Evolutionary conservation across 2,329 filamentous ascomycete genomes (phyloP).

Genomic region (Pyrenophora tritici-repentis): DNA sequence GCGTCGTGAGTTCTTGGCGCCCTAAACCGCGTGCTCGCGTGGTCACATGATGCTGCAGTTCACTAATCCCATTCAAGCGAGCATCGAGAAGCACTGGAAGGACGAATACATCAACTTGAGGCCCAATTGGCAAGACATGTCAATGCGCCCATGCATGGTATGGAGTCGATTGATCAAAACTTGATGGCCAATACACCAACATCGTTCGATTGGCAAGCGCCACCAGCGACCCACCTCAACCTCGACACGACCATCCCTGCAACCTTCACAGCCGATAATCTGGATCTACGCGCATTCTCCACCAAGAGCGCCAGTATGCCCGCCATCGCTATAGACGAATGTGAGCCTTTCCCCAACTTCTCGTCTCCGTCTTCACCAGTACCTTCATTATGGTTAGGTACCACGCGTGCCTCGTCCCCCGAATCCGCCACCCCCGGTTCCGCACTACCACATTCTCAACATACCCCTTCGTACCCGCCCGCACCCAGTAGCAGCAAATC

Average conservation of each 20-base stretch:
- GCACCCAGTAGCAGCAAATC: conserved; percentile 18
- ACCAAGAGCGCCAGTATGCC: conserved; percentile 35
- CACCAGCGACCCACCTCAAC: conserved; percentile 30
- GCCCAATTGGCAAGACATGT: conserved; percentile 44
- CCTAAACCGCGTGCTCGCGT: conserved; percentile 11
- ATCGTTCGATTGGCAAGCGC: conserved; percentile 38
- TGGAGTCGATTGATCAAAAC: conserved; percentile 41
- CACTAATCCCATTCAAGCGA: conserved; percentile 32
- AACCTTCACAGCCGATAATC: conserved; percentile 29
- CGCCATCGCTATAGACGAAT: conserved; percentile 45
- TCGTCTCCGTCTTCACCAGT: conserved; percentile 42
- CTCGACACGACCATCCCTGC: conserved; percentile 36
- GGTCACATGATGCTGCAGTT: conserved; percentile 28
- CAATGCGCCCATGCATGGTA: conserved; percentile 44
- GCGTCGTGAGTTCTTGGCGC: conserved; percentile 38
- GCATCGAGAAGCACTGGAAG: conserved; percentile 44
- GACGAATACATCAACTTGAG: conserved; percentile 46
- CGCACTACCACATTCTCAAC: conserved; percentile 23
- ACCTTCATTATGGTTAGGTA: conserved; percentile 46
- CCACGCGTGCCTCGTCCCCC: conserved; percentile 44
- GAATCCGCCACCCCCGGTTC: conserved; percentile 38
- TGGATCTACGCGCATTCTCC: conserved; percentile 33
- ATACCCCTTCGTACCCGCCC: conserved; percentile 15
- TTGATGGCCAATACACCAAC: conserved; percentile 34
- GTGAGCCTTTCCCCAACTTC: conserved; percentile 39